Conservation (phyloP, 1,284 basidiomycete genomes). For the Melampsora larici-populina region DNA sequence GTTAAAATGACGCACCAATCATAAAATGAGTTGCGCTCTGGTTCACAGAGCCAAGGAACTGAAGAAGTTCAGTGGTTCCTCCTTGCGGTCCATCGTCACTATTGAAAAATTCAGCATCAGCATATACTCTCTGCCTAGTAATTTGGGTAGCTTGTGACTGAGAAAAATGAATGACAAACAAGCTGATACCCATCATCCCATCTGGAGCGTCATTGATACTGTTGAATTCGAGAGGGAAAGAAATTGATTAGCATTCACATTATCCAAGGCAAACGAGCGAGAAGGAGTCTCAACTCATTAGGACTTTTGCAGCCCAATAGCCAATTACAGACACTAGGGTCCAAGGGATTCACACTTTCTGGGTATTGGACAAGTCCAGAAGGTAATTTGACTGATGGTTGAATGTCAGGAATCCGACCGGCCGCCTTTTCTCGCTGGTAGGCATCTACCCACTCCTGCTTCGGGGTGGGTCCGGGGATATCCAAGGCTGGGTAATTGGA, state of each 20-base stretch:
- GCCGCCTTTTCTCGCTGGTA: slow-evolving; percentile 64
- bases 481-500: slow-evolving; percentile 11
- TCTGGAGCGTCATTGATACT: slow-evolving; percentile 39
- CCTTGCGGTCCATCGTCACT: slow-evolving; percentile 42
- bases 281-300: slow-evolving; percentile 11
- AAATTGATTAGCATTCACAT: neutral
- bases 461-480: slow-evolving; percentile 47
- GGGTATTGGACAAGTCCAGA: slow-evolving; percentile 23
- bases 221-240: neutral
- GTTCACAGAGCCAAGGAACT: slow-evolving; percentile 63
- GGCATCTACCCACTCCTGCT: slow-evolving; percentile 69
- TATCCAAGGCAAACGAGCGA: neutral
- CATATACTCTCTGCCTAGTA: neutral
- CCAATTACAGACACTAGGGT: slow-evolving; percentile 35
- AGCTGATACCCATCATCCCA: slow-evolving; percentile 42
- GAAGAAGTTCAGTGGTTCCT: slow-evolving; percentile 57
- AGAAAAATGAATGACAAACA: slow-evolving; percentile 2
- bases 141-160: neutral
- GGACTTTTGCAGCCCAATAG: slow-evolving; percentile 14
- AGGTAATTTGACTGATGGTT: slow-evolving; percentile 55
- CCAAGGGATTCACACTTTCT: slow-evolving; percentile 42
- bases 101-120: neutral
- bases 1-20: slow-evolving; percentile 61
- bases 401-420: slow-evolving; percentile 70
- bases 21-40: slow-evolving; percentile 72